phyloP scores from a whole-genome alignment of 441 rosid genomes.

The Jatropha multifida region DNA sequence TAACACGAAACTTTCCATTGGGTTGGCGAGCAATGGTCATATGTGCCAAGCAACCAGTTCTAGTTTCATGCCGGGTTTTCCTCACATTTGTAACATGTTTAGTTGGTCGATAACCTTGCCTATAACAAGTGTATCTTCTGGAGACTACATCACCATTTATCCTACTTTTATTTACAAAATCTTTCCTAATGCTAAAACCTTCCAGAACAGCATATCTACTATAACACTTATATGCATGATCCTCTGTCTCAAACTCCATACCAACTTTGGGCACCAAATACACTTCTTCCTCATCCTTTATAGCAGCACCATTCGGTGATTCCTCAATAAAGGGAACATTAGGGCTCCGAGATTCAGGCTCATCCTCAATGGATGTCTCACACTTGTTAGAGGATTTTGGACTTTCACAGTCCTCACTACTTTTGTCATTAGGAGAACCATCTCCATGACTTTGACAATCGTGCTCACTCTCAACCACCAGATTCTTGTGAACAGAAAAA shows the following conservation, averaged over 20 bases:
- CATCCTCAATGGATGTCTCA: slow-evolving; percentile 20
- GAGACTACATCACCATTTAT: slow-evolving; percentile 30
- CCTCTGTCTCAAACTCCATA: slow-evolving; percentile 39
- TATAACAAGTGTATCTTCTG: slow-evolving; percentile 38
- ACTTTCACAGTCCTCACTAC: slow-evolving; percentile 14
- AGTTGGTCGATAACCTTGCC: slow-evolving; percentile 33
- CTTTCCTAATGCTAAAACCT: slow-evolving; percentile 41
- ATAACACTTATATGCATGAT: slow-evolving; percentile 31
- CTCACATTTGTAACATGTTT: slow-evolving; percentile 24
- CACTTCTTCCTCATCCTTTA: slow-evolving; percentile 20
- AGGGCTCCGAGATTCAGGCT: slow-evolving; percentile 15
- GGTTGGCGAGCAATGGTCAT: slow-evolving; percentile 38
- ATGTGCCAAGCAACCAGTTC: slow-evolving; percentile 42
- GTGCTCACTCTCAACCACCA: not conserved
- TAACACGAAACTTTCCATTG: slow-evolving; percentile 33
- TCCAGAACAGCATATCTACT: slow-evolving; percentile 34
- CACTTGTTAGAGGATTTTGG: slow-evolving; percentile 23
- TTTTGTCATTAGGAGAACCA: not conserved
- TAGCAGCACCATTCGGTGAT: not conserved
- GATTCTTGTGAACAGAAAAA: not conserved
- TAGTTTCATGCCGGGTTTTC: slow-evolving; percentile 33
- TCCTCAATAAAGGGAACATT: not conserved
- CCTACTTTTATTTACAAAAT: slow-evolving; percentile 37
- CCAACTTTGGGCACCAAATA: slow-evolving; percentile 29
- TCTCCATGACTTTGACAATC: not conserved